Percentiles rank a stretch among this genome's conserved stretches.
Conservation (phyloP, 805 yeast species). For the Candida jianshihensis region DNA sequence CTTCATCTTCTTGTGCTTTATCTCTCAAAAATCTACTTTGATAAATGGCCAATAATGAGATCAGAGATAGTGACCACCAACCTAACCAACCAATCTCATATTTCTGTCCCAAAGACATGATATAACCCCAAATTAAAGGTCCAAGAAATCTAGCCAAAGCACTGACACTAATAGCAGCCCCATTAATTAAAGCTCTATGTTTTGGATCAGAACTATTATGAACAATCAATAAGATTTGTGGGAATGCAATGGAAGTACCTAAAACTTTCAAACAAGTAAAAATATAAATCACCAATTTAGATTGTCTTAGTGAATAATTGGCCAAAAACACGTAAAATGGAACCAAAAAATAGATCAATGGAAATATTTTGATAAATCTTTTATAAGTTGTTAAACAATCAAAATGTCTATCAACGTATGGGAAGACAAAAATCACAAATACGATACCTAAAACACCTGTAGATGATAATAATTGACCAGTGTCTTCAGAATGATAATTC, state of each 20-base stretch:
- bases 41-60: slow-evolving; percentile 23
- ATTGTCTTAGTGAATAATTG: slow-evolving; percentile 13
- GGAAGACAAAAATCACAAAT: slow-evolving; percentile 43
- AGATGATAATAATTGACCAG: slow-evolving; percentile 43
- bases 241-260: slow-evolving; percentile 41
- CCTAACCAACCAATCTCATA: slow-evolving; percentile 25
- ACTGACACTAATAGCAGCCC: slow-evolving; percentile 44
- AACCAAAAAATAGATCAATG: slow-evolving; percentile 35
- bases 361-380: slow-evolving; percentile 32
- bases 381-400: slow-evolving; percentile 40
- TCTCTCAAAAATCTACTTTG: slow-evolving; percentile 22
- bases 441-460: slow-evolving; percentile 50
- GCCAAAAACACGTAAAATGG: slow-evolving; percentile 44
- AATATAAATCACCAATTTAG: slow-evolving; percentile 17
- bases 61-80: slow-evolving; percentile 25
- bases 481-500: slow-evolving; percentile 37
- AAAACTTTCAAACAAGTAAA: slow-evolving; percentile 30
- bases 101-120: slow-evolving; percentile 31
- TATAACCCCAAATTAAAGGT: slow-evolving; percentile 49
- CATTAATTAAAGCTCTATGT: slow-evolving; percentile 54
- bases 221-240: slow-evolving; percentile 45
- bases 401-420: slow-evolving; percentile 40
- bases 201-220: slow-evolving; percentile 48
- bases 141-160: slow-evolving; percentile 52
- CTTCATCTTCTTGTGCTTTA: slow-evolving; percentile 22